A percentile compares a stretch with the other conserved stretches of the same genome.
These are phyloP conservation scores for Jatropha multifida DNA, from an alignment of 441 rosid genomes.

Conservation along the genomic window DNA sequence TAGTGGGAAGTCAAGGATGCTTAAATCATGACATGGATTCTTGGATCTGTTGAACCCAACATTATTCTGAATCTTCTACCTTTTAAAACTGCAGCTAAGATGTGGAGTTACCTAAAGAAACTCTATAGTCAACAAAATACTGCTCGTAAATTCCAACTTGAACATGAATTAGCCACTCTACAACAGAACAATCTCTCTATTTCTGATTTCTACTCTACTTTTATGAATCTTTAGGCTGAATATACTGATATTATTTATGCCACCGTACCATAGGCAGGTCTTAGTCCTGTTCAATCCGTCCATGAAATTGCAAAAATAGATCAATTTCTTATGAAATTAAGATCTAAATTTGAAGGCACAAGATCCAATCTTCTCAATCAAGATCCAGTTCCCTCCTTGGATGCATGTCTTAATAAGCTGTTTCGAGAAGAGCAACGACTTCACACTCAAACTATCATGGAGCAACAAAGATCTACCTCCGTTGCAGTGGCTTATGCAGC, in stretches of 20 bases:
- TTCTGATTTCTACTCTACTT: neutral
- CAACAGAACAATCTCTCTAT: constrained; percentile 4
- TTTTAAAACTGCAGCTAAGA: neutral
- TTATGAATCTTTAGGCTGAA: neutral
- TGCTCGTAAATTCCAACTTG: neutral
- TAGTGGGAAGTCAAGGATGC: neutral
- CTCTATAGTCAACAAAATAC: constrained; percentile 13
- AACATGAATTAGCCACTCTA: constrained; percentile 3
- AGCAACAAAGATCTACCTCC: neutral
- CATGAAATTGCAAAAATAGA: neutral
- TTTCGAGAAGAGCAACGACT: neutral
- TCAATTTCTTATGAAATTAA: neutral
- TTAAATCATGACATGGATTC: neutral
- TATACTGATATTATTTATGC: neutral
- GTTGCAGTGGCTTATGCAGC: neutral
- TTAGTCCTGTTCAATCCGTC: neutral
- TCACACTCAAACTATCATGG: neutral
- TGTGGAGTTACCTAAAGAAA: constrained; percentile 14
- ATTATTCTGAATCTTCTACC: neutral
- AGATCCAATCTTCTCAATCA: neutral
- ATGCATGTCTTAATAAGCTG: neutral
- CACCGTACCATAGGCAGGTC: neutral
- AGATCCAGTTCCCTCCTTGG: neutral
- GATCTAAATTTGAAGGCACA: neutral
- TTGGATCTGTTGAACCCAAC: no score